Base-by-base conservation (phyloP, 164 flowering plant species). In the Nelumbo lutea region DNA sequence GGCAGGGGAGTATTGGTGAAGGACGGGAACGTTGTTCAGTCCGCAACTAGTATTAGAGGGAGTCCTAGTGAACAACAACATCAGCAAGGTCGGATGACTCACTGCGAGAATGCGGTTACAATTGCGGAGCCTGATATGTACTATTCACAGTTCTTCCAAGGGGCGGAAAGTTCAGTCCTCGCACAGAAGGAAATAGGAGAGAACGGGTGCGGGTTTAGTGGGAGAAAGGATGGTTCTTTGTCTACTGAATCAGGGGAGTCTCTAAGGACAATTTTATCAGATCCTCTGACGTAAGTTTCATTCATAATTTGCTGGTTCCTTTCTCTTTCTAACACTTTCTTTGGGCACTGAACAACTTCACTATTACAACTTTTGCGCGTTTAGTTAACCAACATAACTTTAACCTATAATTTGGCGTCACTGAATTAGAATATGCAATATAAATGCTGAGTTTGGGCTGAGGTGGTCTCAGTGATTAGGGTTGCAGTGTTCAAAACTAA, bases 211-310 rank as follows among this genome's bases (percentile, higher is more conserved):
- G 89, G 93, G 50, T 81, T 81, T 78, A 83, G 85, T 75, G 86
- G 89, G 64, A 83, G 91, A 69, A 88, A 85, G 75, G 96, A 92
- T 62, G 74, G 57, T 13, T 69, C 76, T 5, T 68, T 70, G 63
- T 76, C 81, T 7, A 77, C 69, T 52, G 95, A 85, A 71, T 78
- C 93, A 1, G 87, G 87, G 57, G 93, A 89, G 62, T 84, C 96
- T 39, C 67, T 90, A 63, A 84, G 88, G 76, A 65, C 77, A 1
- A 90, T 89, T 79, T 84, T 93, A 1, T 90, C 96, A 0, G 96
- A 93, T 64, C 96, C 96, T 43, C 40, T 93, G 0, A 93, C 93
- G 96, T 89, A 79, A 83, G 95, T 80, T 8, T 64, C 15, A 8
- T 5, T 39, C 9, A 42, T 1, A 9, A 62, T 52, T 46, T 62